These are phyloP conservation scores for Backusella australiensis DNA, from an alignment of 192 early-diverging fungal species.

Conservation along the genomic window DNA sequence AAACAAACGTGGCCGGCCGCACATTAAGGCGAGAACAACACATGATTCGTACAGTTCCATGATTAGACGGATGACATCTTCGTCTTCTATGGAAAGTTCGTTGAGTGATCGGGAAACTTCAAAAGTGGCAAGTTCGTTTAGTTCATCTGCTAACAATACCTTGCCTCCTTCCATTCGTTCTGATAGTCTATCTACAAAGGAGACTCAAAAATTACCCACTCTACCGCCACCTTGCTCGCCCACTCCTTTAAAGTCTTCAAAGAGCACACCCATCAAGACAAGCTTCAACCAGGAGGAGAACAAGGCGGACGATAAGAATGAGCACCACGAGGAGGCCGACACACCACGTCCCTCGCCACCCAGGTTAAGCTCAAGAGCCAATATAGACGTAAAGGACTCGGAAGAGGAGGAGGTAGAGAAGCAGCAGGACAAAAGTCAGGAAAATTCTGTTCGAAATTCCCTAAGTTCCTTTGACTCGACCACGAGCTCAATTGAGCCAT, in stretches of 20 bases:
- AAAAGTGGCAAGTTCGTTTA: background rate
- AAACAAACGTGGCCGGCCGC: background rate
- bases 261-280: conserved; percentile 8
- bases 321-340: background rate
- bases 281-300: background rate
- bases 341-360: background rate
- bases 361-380: background rate
- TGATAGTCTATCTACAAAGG: background rate
- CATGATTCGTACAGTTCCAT: background rate
- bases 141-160: background rate
- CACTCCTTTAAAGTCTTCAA: conserved; percentile 7
- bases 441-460: background rate
- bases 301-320: background rate
- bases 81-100: background rate
- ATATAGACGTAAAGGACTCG: background rate
- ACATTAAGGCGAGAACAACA: background rate
- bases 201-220: background rate
- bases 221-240: background rate
- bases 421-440: background rate
- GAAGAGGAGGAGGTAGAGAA: background rate
- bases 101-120: background rate
- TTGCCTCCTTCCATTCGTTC: background rate
- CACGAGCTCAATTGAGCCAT: background rate
- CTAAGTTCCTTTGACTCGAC: background rate
- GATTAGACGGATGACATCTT: conserved; percentile 6